These are phyloP conservation scores for Gossypium raimondii DNA, from an alignment of 345 rosid species.

Conservation along the genomic window DNA sequence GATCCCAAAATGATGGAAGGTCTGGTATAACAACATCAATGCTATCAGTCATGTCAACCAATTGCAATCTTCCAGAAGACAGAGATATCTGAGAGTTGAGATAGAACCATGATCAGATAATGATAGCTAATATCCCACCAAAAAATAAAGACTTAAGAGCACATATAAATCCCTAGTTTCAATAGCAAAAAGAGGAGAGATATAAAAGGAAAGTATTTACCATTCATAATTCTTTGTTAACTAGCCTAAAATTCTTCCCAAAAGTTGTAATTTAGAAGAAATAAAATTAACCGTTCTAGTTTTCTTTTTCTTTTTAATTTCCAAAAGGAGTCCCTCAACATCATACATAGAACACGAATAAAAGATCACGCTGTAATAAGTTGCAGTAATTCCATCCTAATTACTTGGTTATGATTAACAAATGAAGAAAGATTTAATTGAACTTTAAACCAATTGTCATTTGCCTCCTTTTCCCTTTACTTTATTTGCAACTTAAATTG, in stretches of 20 bases:
- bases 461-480: neutral
- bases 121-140: constrained; percentile 7
- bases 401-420: neutral
- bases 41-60: constrained; percentile 68
- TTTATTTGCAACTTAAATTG: constrained; percentile 3
- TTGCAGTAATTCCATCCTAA: neutral
- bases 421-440: neutral
- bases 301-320: neutral
- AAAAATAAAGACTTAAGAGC: neutral
- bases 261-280: neutral
- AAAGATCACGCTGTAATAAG: neutral
- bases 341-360: neutral
- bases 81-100: constrained; percentile 45
- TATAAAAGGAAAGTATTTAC: neutral
- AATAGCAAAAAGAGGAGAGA: neutral
- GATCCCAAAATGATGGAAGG: constrained; percentile 52
- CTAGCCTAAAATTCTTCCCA: neutral
- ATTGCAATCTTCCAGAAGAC: constrained; percentile 67
- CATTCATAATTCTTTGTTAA: neutral
- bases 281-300: neutral
- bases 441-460: neutral
- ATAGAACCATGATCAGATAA: constrained; percentile 17
- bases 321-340: neutral
- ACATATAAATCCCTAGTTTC: neutral
- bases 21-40: constrained; percentile 65